Base-by-base conservation (phyloP, 371 early-diverging fungal genomes). In the Gilbertella persicaria region DNA sequence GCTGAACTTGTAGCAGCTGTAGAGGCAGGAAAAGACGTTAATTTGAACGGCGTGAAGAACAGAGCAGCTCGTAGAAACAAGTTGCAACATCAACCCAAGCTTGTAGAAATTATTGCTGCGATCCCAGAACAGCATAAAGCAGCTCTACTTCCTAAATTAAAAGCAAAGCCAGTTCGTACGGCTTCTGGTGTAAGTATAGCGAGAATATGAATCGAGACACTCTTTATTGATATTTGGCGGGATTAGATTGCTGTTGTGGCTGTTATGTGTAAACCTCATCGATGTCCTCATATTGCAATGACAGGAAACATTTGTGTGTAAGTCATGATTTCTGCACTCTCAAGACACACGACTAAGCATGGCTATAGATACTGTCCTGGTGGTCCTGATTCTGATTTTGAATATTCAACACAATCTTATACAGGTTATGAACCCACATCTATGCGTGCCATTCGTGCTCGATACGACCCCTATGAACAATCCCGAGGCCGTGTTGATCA, bases 241-340 rank as follows among this genome's bases (percentile, higher is more conserved):
- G 2, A 39, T 6, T 71, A 91, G 90, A 93, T 97, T 58, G 99
- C 99, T 28, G 98, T 99, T 7, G 99, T 99, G 0, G 99, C 99
- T 29, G 99, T 99, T 23, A 99, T 99, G 99, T 99, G 99, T 80
- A 99, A 99, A 73, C 99, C 99, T 29, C 99, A 99, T 71, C 75
- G 99, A 57, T 99, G 99, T 63, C 99, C 99, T 36, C 99, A 99
- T 66, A 99, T 99, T 69, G 99, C 99, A 39, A 91, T 99, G 89
- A 99, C 99, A 2, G 99, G 99, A 56, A 99, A 99, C 69, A 98
- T 99, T 56, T 99, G 99, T 69, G 98, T 99, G 80, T 91, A 87
- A 58, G 85, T 73, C n/a, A n/a, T n/a, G n/a, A n/a, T n/a, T n/a
- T n/a, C n/a, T n/a, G n/a, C n/a, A n/a, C n/a, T n/a, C n/a, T n/a